Evolutionary conservation across 495 filamentous ascomycete genomes (phyloP).

Genomic region (Oidiodendron maius): DNA sequence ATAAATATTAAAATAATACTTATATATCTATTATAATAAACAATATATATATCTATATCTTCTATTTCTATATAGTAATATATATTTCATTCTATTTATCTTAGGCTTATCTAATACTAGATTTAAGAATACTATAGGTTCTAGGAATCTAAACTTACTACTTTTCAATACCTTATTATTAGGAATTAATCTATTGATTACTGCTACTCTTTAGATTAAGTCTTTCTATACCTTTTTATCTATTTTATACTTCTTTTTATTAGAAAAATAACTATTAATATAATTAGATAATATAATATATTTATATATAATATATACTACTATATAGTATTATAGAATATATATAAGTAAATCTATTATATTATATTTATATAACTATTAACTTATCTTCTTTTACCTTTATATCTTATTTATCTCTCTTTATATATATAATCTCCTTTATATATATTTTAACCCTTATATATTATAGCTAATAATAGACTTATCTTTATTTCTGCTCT

Average conservation of each 20-base stretch:
- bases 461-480: no score
- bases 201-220: background rate
- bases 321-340: background rate
- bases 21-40: background rate
- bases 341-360: background rate
- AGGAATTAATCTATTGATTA: background rate
- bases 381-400: no score
- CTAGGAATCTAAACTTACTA: background rate
- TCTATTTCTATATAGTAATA: background rate
- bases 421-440: no score
- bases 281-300: background rate
- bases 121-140: background rate
- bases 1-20: background rate
- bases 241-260: background rate
- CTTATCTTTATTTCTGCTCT: no score
- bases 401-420: no score
- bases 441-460: no score
- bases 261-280: background rate
- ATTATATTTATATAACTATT: no score
- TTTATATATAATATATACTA: background rate
- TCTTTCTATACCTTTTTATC: background rate
- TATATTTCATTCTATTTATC: background rate
- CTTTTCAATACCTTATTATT: background rate
- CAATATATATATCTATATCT: conserved; percentile 1
- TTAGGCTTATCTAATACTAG: background rate